phyloP scores from a whole-genome alignment of 2,329 filamentous ascomycete species.

The Colletotrichum scovillei region DNA sequence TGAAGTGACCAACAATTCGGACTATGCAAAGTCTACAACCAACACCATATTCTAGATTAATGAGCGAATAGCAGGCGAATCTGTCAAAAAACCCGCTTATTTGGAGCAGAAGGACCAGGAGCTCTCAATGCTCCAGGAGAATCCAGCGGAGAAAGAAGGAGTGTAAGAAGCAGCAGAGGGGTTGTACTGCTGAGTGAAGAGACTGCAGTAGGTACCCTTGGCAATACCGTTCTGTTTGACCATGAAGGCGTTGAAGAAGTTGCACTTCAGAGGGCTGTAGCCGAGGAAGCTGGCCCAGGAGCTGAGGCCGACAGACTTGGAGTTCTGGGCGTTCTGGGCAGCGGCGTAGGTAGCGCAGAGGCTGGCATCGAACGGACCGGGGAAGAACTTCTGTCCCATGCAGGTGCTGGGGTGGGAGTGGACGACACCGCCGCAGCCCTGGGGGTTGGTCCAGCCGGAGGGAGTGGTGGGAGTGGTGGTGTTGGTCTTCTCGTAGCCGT shows the following conservation, averaged over 20 bases:
- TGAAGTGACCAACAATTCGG: background rate
- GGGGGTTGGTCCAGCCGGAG: conserved; percentile 31
- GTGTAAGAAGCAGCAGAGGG: conserved; percentile 22
- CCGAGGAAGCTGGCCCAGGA: conserved; percentile 21
- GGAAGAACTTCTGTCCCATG: conserved; percentile 33
- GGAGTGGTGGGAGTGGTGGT: conserved; percentile 19
- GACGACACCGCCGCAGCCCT: conserved; percentile 10
- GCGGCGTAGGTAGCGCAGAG: conserved; percentile 30
- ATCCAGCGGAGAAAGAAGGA: background rate
- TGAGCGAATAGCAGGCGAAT: background rate
- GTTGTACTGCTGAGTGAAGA: conserved; percentile 28
- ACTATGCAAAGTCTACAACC: background rate
- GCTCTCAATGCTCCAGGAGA: conserved; percentile 27
- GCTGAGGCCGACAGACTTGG: conserved; percentile 8
- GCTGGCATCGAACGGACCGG: conserved; percentile 24
- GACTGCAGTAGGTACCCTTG: conserved; percentile 33
- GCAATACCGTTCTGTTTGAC: conserved; percentile 29
- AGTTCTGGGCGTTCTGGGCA: conserved; percentile 24
- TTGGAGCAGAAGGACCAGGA: conserved; percentile 29
- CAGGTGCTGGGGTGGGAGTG: conserved; percentile 30
- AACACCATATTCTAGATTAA: background rate
- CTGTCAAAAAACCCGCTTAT: background rate
- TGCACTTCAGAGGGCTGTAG: conserved; percentile 30
- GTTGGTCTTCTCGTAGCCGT: conserved; percentile 37
- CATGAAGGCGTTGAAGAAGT: conserved; percentile 36